Conservation (phyloP, 768 basidiomycete genomes). For the Russula ochroleuca region DNA sequence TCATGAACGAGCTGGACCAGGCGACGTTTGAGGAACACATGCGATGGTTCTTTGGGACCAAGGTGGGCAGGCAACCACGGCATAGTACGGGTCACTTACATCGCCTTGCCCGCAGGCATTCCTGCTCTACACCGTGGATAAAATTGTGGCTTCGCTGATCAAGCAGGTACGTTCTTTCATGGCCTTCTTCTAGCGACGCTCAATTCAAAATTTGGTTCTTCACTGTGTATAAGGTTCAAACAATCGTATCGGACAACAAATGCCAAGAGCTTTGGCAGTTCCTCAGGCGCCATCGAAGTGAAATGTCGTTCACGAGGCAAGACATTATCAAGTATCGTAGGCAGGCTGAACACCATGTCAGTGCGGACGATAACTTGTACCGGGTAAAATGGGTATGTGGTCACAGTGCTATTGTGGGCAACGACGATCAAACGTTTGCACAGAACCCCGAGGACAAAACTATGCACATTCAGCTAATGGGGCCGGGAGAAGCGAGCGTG, state of each 20-base stretch:
- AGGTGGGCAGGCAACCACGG: constrained; percentile 42
- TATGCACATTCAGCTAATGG: constrained; percentile 59
- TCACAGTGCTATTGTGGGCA: neutral
- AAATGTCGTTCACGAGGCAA: constrained; percentile 50
- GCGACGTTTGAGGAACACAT: constrained; percentile 92
- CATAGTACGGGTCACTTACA: constrained; percentile 24
- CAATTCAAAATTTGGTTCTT: constrained; percentile 1
- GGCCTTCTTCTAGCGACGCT: neutral
- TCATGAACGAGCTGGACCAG: constrained; percentile 90
- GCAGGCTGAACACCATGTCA: constrained; percentile 71
- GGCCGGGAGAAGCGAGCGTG: constrained; percentile 60
- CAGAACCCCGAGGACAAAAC: constrained; percentile 54
- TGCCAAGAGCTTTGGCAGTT: constrained; percentile 82
- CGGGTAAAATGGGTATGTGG: constrained; percentile 74
- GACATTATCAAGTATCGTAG: constrained; percentile 75
- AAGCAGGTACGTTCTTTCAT: constrained; percentile 64
- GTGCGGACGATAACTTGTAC: constrained; percentile 72
- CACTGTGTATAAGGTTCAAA: constrained; percentile 63
- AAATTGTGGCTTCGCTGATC: constrained; percentile 80
- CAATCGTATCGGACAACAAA: constrained; percentile 75
- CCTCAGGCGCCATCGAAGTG: constrained; percentile 58
- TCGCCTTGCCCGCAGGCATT: constrained; percentile 61
- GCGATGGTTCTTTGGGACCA: constrained; percentile 89
- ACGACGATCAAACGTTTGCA: constrained; percentile 17
- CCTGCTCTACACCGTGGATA: constrained; percentile 90